Percentiles rank a stretch among this genome's conserved stretches.
Evolutionary conservation across 2,329 filamentous ascomycete genomes (phyloP).

Genomic region (Aphanoascus verrucosus): DNA sequence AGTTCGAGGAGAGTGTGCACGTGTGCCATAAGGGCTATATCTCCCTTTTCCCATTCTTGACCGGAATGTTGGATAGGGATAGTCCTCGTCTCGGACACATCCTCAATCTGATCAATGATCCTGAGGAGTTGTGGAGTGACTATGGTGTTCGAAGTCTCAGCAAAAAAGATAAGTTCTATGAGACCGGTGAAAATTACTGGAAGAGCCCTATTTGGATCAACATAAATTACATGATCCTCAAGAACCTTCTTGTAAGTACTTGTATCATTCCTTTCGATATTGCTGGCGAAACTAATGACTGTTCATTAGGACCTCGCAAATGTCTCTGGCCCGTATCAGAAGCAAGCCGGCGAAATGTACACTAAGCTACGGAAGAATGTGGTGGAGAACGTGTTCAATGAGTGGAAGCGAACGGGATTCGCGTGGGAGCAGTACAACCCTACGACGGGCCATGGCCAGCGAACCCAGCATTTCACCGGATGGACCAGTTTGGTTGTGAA

Average conservation of each 20-base stretch:
- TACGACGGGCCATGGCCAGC: constrained; percentile 82
- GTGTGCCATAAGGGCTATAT: constrained; percentile 97
- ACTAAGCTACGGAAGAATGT: constrained; percentile 67
- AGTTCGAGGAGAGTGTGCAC: constrained; percentile 78
- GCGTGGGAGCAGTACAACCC: constrained; percentile 98
- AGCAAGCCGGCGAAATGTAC: constrained; percentile 63
- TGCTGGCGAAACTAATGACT: constrained; percentile 12
- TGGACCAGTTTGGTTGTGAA: constrained; percentile 99
- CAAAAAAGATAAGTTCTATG: constrained; percentile 70
- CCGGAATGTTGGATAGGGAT: constrained; percentile 64
- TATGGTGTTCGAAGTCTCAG: constrained; percentile 85
- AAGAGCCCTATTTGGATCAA: constrained; percentile 89
- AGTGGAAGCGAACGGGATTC: constrained; percentile 86
- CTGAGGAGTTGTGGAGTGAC: constrained; percentile 79
- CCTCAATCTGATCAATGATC: constrained; percentile 66
- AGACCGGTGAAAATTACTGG: constrained; percentile 95
- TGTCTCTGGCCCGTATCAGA: constrained; percentile 53
- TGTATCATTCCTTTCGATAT: constrained; percentile 3
- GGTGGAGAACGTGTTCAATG: constrained; percentile 75
- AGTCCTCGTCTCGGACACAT: constrained; percentile 64
- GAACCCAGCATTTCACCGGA: constrained; percentile 94
- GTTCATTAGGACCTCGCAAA: constrained; percentile 51
- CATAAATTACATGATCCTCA: constrained; percentile 81
- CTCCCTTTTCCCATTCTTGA: constrained; percentile 82
- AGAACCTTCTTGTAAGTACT: constrained; percentile 62